Base-by-base conservation (phyloP, 768 basidiomycete genomes). In the Psilocybe azurescens region DNA sequence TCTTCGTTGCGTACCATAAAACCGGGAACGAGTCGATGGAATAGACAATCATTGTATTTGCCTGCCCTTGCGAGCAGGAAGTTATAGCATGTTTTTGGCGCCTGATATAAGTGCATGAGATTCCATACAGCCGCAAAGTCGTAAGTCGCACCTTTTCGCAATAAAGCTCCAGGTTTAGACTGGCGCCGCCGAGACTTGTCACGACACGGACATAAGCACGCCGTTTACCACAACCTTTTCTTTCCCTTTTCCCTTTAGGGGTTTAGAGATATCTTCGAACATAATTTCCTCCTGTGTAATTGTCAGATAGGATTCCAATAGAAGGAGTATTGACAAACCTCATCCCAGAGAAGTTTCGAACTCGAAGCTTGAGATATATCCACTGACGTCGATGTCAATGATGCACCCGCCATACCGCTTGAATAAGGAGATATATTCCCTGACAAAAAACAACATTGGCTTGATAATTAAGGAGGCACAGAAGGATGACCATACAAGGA, bases 11-110 rank as follows among this genome's bases (percentile, higher is more conserved):
- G 55, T 62, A 94, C 94, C 97, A 98, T 97, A 72, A 97, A 97
- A 0, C 91, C 94, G 4, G 95, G 96, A 11, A 98, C 93, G 29
- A 97, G 78, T 18, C 97, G 87, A 72, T 99, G 97, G 74, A 99
- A 99, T 24, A 94, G 75, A 60, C 89, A 89, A 66, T 94, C 80
- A 65, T 98, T 89, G 70, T 98, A 99, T 70, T 96, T 95, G 8
- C 95, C 94, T 24, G 88, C 82, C 63, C 88, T 86, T 0, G 97
- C 96, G 7, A 99, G 85, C 89, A 99, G 77, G 75, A 98, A 99
- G 73, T 99, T 99, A 75, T 99, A 99, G 68, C 96, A 98, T 1
- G 97, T 98, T 77, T 97, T 96, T 0, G 97, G 97, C 9, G 97
- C 97, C 93, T 95, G 28, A 9, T 44, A n/a, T 20, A 38, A 39